Evolutionary conservation across 306 rosid species (phyloP), one percentile per base, ranked within the genome.

Genomic region (Corylus heterophylla): DNA sequence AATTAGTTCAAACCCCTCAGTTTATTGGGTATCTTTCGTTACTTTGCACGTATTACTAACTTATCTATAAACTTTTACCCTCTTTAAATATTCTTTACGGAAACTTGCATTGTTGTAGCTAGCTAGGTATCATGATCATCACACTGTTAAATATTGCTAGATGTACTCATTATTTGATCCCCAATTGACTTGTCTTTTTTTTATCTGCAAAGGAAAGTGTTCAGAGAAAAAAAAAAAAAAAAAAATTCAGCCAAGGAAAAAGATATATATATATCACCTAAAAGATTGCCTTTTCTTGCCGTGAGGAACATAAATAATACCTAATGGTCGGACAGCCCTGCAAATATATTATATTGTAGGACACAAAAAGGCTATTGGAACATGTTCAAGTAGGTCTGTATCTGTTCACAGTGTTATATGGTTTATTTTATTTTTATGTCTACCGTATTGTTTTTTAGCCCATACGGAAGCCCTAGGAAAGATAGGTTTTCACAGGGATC

Each of bases 301-400:
- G 20, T 68, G 51, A 8, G n/a, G 69, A 12, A 29, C 3, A 68
- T 44, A 42, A 42, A 8, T 42, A 17, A 44, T 42, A 2, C 27
- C 51, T 29, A 31, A 63, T 63, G 69, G 49, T 44, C 42, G 52
- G 72, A 68, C 72, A 42, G 17, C n/a, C 11, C 4, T 42, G 72
- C 73, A 79, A 52, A 75, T 74, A 75, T 74, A 61, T 51, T n/a
- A 54, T 54, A 76, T 74, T 77, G 79, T 78, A 74, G 31, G 59
- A 79, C 68, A 63, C 72, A 39, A 75, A 86, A 85, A 83, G 89
- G 76, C 85, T 83, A 77, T 44, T 11, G 63, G 68, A 78, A 54
- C 74, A 42, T 82, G 90, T 84, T 80, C 76, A 76, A 63, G 52
- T 76, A 80, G 87, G 89, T 63, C 77, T 71, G 75, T 76, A 67